A percentile compares a stretch with the other conserved stretches of the same genome.
Evolutionary conservation across 306 rosid species (phyloP).

Genomic region (Senna tora): DNA sequence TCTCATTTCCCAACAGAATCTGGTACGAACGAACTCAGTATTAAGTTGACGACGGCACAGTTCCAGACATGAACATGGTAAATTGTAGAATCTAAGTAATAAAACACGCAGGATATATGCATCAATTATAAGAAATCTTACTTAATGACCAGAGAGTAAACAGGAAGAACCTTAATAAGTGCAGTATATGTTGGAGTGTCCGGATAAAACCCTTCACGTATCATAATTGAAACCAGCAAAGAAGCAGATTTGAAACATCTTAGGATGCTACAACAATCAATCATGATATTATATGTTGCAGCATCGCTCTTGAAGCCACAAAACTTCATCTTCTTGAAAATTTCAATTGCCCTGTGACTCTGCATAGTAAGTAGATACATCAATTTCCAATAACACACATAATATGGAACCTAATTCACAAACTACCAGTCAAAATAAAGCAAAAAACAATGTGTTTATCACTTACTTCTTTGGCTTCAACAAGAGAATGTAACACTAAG

Average conservation of each 20-base stretch:
- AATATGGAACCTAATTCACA: conserved; percentile 30
- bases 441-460: conserved; percentile 35
- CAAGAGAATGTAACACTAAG: conserved; percentile 66
- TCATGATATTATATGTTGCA: conserved; percentile 74
- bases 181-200: conserved; percentile 55
- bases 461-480: conserved; percentile 69
- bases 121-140: conserved; percentile 29
- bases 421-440: conserved; percentile 36
- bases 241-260: conserved; percentile 71
- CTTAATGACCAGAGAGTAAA: conserved; percentile 30
- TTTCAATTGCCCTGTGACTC: conserved; percentile 60
- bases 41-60: conserved; percentile 31
- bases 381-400: conserved; percentile 33
- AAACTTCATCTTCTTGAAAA: conserved; percentile 72
- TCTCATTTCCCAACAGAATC: conserved; percentile 65
- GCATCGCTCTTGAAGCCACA: conserved; percentile 57
- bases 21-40: conserved; percentile 47
- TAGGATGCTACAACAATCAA: conserved; percentile 62
- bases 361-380: conserved; percentile 53
- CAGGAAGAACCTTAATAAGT: conserved; percentile 65
- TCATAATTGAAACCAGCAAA: conserved; percentile 68
- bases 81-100: conserved; percentile 16
- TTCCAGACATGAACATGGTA: neutral
- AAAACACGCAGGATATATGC: neutral
- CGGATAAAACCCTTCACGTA: conserved; percentile 72